Evolutionary conservation across 116 monocot genomes (phyloP), one percentile per base, ranked within the genome.

Genomic region (Posidonia oceanica): DNA sequence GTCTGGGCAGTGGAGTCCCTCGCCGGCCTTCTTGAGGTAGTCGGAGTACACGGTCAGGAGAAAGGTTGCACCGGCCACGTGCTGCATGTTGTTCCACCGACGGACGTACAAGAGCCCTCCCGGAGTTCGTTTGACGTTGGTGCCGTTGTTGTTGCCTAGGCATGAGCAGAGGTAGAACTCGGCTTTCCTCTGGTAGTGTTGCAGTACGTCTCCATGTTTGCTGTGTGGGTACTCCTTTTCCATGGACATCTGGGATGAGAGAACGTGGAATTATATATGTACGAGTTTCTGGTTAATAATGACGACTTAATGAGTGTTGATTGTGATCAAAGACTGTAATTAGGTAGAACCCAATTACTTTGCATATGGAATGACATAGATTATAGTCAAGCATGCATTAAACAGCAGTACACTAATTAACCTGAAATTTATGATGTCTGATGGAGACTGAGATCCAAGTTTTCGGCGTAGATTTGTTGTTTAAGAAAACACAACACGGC

Each of bases 71-170:
- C 74, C 53, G 61, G 75, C 42, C 15, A 84, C 88, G 55, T 88
- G 82, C 57, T 88, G 88, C 77, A 88, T 75, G 84, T 88, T 88
- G 76, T 88, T 88, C 88, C 84, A 82, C 14, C 61, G 82, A 17
- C 88, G 79, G 17, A 79, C 17, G 70, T 73, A 84, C 64, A 84
- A 79, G 39, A 88, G 79, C 14, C 84, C 84, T 0, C 75, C 80
- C 0, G 82, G 84, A 3, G 88, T 84, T 38, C 79, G 81, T 23
- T 67, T 66, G 40, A 75, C 81, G 64, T 83, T 77, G 52, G 51
- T 75, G 44, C 69, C 75, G 39, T 75, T 74, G 82, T 82, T 84
- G 48, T 57, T 73, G 63, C 54, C 63, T 21, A 84, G 74, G 75
- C 75, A 75, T 0, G 88, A 79, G 74, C 88, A 88, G 3, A 84